Evolutionary conservation across 495 filamentous ascomycete species (phyloP), one percentile per base, ranked within the genome.

Genomic region (Hamigera avellanea): DNA sequence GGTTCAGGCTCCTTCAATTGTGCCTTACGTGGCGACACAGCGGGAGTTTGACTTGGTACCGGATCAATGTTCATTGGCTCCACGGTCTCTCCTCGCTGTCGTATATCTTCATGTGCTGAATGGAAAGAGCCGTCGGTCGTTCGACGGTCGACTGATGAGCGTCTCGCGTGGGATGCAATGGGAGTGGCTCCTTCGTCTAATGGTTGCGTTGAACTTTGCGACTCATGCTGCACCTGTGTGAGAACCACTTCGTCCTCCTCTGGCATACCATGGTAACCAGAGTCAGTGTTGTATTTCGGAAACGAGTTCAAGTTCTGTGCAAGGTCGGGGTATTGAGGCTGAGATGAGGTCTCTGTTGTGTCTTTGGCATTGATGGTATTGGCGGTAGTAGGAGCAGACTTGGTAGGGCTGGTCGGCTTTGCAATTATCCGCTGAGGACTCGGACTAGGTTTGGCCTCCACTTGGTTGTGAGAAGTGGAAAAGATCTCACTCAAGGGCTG

Each of bases 401-500:
- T 26, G 2, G 50, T 29, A 2, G 52, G 28, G 33, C 43, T 35
- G 26, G 33, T 25, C 21, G 56, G 19, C 41, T 61, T 62, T 1
- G 57, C 52, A n/a, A 60, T 46, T 10, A 60, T 52, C 12, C 53
- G 61, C 34, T 57, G 53, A 8, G 61, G 59, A 30, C 56, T 63
- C 3, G 55, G 42, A 32, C 40, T 56, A 16, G 47, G 36, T 32
- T 48, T 57, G 30, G 49, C 48, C 29, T 63, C 43, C 60, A 69
- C 28, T 44, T 52, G 44, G 35, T 66, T 66, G 16, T 61, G 56
- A 26, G 76, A 67, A 6, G 66, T 59, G n/a, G 71, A 69, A 48
- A 94, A 93, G 14, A 95, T 77, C 52, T 93, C 78, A 35, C 80
- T 80, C 25, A 93, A 64, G 27, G 86, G 87, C 86, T 95, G 45